Percentiles rank a stretch among this genome's conserved stretches.
Conservation (phyloP, 2,329 filamentous ascomycete genomes). For the Aspergillus melleus region DNA sequence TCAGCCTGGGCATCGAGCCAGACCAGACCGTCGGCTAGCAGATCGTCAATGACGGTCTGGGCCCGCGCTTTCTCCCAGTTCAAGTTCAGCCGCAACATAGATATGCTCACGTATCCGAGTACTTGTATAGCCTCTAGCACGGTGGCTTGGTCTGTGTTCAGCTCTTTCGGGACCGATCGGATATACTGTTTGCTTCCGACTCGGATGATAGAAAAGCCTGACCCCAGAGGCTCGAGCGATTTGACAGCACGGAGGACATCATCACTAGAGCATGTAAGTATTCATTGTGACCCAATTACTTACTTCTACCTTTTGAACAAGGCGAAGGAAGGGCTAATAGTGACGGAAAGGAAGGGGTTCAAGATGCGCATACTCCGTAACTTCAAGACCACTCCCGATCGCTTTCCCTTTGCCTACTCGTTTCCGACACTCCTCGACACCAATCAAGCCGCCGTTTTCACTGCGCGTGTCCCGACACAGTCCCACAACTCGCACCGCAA, state of each 20-base stretch:
- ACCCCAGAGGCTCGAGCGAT: conserved; percentile 81
- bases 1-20: conserved; percentile 87
- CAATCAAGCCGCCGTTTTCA: conserved; percentile 91
- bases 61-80: conserved; percentile 81
- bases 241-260: conserved; percentile 88
- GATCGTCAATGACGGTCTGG: conserved; percentile 86
- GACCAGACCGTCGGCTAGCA: conserved; percentile 83
- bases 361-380: conserved; percentile 66
- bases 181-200: conserved; percentile 87
- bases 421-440: conserved; percentile 76
- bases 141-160: conserved; percentile 90
- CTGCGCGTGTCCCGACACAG: conserved; percentile 80
- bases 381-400: conserved; percentile 72
- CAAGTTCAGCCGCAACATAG: conserved; percentile 84
- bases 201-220: conserved; percentile 79
- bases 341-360: not conserved
- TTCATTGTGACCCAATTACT: conserved; percentile 2
- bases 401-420: conserved; percentile 70
- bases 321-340: too few species aligned
- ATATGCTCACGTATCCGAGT: conserved; percentile 83
- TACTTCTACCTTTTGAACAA: too few species aligned
- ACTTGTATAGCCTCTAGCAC: conserved; percentile 90
- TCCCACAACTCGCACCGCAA: conserved; percentile 93
- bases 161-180: conserved; percentile 87
- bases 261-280: conserved; percentile 55